Evolutionary conservation across 2,329 filamentous ascomycete genomes (phyloP), one percentile per base, ranked within the genome.

Genomic region (Alternaria atra): DNA sequence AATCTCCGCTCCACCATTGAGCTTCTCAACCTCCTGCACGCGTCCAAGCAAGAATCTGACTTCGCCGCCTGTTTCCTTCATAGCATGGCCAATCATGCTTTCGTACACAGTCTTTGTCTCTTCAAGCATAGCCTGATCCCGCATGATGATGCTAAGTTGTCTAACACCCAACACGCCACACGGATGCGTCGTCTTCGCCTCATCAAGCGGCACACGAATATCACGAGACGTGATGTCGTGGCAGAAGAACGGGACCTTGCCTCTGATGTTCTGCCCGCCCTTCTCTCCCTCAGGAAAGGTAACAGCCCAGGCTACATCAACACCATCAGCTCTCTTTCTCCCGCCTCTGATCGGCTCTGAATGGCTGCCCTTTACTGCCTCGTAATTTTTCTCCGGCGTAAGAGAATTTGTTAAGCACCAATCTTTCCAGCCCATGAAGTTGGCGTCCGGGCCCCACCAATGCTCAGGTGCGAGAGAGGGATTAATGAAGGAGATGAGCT

Each of bases 401-500:
- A 53, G 43, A 2, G 23, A 15, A 27, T 69, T 73, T 2, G 71
- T 77, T 0, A 76, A 57, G 83, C 66, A 90, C 81, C 7, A 89
- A 85, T 83, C 86, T 87, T 79, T 90, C 89, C 64, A 90, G 3
- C 75, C 82, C 42, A 85, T 79, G 4, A 86, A 85, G 32, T 83
- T 82, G 0, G 75, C 65, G 9, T 85, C 82, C 0, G 76, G 71
- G 1, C 85, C 87, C 89, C 89, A 91, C 70, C 85, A 85, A 69
- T 91, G 88, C 4, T 84, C 80, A 6, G 75, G 67, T 5, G 79
- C 77, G n/a, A 75, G 67, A 34, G 76, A 72, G 42, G 80, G 82
- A 20, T 84, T 73, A 50, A 86, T 79, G 72, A 90, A 91, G 39
- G 87, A 84, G 61, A 90, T 89, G 52, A 91, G 79, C 71, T 91